Base-by-base conservation (phyloP, 495 filamentous ascomycete genomes). In the Talaromyces nanjingensis region DNA sequence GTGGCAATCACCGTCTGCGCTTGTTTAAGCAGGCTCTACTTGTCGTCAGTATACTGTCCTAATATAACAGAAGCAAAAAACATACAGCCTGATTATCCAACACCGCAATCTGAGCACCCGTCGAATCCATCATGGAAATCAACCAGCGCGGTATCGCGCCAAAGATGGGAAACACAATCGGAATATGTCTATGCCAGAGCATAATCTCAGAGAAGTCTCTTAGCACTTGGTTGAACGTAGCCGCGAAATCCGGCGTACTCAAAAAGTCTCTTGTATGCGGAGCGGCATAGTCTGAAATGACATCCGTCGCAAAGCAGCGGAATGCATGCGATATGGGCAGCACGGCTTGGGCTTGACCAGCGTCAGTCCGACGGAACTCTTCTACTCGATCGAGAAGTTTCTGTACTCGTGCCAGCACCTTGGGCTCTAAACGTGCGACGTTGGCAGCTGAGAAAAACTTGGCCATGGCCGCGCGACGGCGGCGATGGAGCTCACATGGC, bases 211-310 rank as follows among this genome's bases (percentile, higher is more conserved):
- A 69, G 16, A 69, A 69, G 1, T 68, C 69, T 9, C 64, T 55
- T 6, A 77, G 62, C 0, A 71, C 71, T 7, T 63, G 60, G n/a
- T 67, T 73, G 69, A 72, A 78, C 20, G 67, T 60, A 2, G 73
- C 69, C 9, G 66, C 66, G 24, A 76, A 76, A 20, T 73, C 68
- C 0, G 75, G 75, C 31, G 67, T 66, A 31, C 76, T 74, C 37
- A 79, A 65, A 64, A 72, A 77, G 62, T 72, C 66, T 29, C 66
- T 72, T 12, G 64, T 60, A 39, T 62, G 29, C 16, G 45, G 54
- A 39, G 67, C 64, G 12, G 62, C 42, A 54, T 80, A 80, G 34
- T 79, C 72, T n/a, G 68, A 71, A 5, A 81, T 71, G 3, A 81
- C 73, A 47, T 81, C 78, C 0, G 71, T 76, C 5, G 79, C 70